A percentile compares a stretch with the other conserved stretches of the same genome.
Evolutionary conservation across 192 early-diverging fungal genomes (phyloP).

Genomic region (Globomyces pollinis-pini): DNA sequence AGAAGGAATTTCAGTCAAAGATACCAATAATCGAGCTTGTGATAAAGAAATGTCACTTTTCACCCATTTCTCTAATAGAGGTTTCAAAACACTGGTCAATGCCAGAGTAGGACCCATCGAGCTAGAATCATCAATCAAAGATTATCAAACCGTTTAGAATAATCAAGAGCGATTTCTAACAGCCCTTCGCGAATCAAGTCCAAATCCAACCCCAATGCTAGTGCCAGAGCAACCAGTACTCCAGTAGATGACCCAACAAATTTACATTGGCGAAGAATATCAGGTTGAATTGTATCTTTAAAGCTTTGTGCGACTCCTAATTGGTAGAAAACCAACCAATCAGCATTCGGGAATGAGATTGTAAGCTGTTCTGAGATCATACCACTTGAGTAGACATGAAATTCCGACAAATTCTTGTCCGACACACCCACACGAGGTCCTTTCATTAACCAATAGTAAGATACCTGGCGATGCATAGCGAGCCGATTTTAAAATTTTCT

Average conservation of each 20-base stretch:
- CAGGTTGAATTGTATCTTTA: slow-evolving; percentile 5
- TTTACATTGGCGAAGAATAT: background rate
- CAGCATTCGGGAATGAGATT: background rate
- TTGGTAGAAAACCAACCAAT: slow-evolving; percentile 5
- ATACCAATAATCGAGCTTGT: background rate
- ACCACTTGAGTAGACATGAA: slow-evolving; percentile 3
- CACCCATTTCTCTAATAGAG: background rate
- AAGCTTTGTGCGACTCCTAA: background rate
- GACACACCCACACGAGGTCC: no score
- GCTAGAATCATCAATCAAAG: no score
- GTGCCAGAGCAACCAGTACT: background rate
- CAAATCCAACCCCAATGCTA: background rate
- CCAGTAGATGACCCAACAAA: slow-evolving; percentile 11
- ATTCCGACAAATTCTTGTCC: background rate
- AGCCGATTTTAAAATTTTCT: no score
- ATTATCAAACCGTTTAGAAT: no score
- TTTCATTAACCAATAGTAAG: no score
- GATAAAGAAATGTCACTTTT: background rate
- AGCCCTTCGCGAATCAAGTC: background rate
- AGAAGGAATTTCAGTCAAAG: background rate
- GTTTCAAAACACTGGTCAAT: background rate
- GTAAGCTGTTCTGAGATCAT: background rate
- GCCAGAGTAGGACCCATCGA: background rate
- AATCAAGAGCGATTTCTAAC: background rate
- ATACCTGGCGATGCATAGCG: no score